These are phyloP conservation scores for Areca catechu DNA, from an alignment of 176 grass and related monocot genomes.

Conservation along the genomic window DNA sequence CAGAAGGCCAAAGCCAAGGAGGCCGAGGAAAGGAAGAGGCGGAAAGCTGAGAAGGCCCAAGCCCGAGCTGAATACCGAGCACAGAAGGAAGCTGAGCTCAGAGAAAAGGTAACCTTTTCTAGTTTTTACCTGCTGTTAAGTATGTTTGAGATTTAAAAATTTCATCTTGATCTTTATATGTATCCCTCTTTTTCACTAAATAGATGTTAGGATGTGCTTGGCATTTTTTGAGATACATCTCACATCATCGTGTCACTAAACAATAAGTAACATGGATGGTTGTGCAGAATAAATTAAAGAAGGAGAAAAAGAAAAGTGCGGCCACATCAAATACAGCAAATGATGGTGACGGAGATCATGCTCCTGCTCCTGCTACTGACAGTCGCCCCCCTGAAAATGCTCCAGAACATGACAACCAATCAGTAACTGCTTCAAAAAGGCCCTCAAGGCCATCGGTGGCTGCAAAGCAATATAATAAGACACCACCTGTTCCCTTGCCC, in stretches of 20 bases:
- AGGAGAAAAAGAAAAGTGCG: conserved; percentile 33
- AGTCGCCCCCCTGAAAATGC: conserved; percentile 20
- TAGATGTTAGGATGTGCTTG: neutral
- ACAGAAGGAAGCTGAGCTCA: conserved; percentile 62
- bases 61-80: conserved; percentile 61
- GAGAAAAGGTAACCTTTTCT: conserved; percentile 45
- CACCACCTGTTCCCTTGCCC: conserved; percentile 47
- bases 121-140: conserved; percentile 1
- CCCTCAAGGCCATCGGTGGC: conserved; percentile 16
- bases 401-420: conserved; percentile 21
- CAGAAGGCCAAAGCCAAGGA: conserved; percentile 84
- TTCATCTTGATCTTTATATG: no score
- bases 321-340: conserved; percentile 1
- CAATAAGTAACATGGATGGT: conserved; percentile 12
- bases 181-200: conserved; percentile 2
- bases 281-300: conserved; percentile 65
- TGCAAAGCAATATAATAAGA: conserved; percentile 50
- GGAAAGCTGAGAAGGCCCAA: conserved; percentile 51
- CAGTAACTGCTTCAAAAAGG: conserved; percentile 15
- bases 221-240: conserved; percentile 9
- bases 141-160: neutral
- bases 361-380: conserved; percentile 18
- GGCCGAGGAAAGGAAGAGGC: conserved; percentile 81
- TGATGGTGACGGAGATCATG: conserved; percentile 9
- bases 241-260: neutral